Conservation (phyloP, 345 rosid species). For the Noccaea caerulescens region DNA sequence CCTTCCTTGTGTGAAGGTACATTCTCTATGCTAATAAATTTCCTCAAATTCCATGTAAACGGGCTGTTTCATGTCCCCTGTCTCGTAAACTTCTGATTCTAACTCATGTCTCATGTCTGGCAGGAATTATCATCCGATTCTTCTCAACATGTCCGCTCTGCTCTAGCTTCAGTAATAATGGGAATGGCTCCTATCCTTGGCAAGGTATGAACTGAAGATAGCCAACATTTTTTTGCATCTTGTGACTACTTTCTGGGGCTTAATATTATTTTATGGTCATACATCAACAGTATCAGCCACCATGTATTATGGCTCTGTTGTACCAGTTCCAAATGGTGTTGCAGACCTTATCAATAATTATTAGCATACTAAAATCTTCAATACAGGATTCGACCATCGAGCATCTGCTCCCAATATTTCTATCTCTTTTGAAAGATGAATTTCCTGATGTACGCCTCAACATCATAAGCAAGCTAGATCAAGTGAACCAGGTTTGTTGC, state of each 20-base stretch:
- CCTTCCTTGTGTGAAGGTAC: constrained; percentile 95
- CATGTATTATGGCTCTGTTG: constrained; percentile 9
- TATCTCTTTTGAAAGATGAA: constrained; percentile 98
- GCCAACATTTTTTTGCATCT: constrained; percentile 1
- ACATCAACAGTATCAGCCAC: not conserved
- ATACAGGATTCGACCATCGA: constrained; percentile 87
- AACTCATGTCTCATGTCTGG: constrained; percentile 49
- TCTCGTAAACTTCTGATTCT: constrained; percentile 35
- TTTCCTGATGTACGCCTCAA: constrained; percentile 98
- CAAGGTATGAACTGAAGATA: constrained; percentile 48
- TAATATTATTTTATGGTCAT: too few species aligned
- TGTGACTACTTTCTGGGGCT: not conserved
- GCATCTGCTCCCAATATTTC: constrained; percentile 95
- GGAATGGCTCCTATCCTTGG: constrained; percentile 98
- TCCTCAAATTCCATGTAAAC: not conserved
- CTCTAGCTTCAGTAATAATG: constrained; percentile 97
- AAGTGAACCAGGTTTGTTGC: constrained; percentile 92
- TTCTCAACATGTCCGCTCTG: constrained; percentile 97
- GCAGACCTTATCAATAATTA: not conserved
- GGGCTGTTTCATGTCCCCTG: not conserved
- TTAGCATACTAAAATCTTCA: constrained; percentile 24
- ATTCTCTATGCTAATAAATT: not conserved
- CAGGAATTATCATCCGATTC: constrained; percentile 98
- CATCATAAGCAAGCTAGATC: constrained; percentile 98
- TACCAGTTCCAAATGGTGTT: not conserved